A percentile compares a stretch with the other conserved stretches of the same genome.
These are phyloP conservation scores for Schizochytrium sp. DNA, from an alignment of 108 stramenopile species.

Conservation along the genomic window DNA sequence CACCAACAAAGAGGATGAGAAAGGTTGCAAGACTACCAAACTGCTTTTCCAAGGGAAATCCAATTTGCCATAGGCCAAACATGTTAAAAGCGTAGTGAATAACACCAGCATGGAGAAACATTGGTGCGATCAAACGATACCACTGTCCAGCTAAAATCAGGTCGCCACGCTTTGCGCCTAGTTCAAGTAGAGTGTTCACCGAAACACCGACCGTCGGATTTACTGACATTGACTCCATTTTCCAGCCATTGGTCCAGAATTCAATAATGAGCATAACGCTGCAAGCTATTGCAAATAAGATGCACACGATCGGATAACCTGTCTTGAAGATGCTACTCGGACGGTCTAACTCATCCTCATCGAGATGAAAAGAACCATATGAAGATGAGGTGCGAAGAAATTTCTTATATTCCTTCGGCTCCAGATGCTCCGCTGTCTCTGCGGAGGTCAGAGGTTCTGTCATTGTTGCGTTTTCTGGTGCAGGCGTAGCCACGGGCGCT, in stretches of 20 bases:
- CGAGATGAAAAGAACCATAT: not conserved
- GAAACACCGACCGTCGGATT: slow-evolving; percentile 91
- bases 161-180: slow-evolving; percentile 86
- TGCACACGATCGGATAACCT: slow-evolving; percentile 13
- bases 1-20: slow-evolving; percentile 85
- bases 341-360: not conserved
- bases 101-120: slow-evolving; percentile 94
- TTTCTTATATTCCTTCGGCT: not conserved
- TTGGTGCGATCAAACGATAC: slow-evolving; percentile 87
- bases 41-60: slow-evolving; percentile 86
- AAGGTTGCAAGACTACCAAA: slow-evolving; percentile 82
- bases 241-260: slow-evolving; percentile 61
- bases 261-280: slow-evolving; percentile 34
- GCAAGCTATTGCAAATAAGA: not conserved
- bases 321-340: not conserved
- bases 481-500: slow-evolving; percentile 34
- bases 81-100: slow-evolving; percentile 94
- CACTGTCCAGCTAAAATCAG: slow-evolving; percentile 84
- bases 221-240: slow-evolving; percentile 80
- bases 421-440: not conserved
- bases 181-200: slow-evolving; percentile 84
- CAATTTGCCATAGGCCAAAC: slow-evolving; percentile 87
- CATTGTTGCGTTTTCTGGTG: not conserved
- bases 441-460: not conserved
- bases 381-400: slow-evolving; percentile 38